Percentiles rank a stretch among this genome's conserved stretches.
Evolutionary conservation across 2,329 filamentous ascomycete species (phyloP).

Genomic region (Aspergillus novoparasiticus): DNA sequence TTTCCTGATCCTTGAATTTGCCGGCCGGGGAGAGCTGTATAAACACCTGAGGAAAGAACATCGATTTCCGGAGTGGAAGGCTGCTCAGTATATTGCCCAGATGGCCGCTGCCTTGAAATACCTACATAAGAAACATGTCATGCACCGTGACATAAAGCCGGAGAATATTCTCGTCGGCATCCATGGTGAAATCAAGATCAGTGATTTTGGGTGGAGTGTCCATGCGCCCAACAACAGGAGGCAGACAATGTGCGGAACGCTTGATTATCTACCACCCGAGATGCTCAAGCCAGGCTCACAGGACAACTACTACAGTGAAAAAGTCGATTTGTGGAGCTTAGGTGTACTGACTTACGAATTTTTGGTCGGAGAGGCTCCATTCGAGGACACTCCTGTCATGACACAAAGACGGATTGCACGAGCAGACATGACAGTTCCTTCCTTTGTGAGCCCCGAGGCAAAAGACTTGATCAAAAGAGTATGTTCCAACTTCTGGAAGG

Average conservation of each 20-base stretch:
- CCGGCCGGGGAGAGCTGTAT: conserved; percentile 82
- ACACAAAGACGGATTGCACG: conserved; percentile 86
- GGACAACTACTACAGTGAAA: conserved; percentile 90
- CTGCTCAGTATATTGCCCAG: conserved; percentile 83
- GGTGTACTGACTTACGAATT: conserved; percentile 97
- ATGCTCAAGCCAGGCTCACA: conserved; percentile 83
- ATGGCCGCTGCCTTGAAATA: conserved; percentile 90
- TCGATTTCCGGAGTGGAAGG: conserved; percentile 82
- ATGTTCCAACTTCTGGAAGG: conserved; percentile 11
- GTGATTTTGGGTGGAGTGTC: conserved; percentile 97
- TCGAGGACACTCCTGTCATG: conserved; percentile 94
- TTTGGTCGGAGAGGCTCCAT: conserved; percentile 90
- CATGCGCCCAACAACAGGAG: conserved; percentile 93
- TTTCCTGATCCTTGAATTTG: conserved; percentile 85
- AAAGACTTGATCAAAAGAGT: conserved; percentile 91
- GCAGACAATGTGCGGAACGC: conserved; percentile 93
- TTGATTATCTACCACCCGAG: conserved; percentile 96
- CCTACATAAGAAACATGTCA: conserved; percentile 94
- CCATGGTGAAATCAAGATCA: conserved; percentile 97
- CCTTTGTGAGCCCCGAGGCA: conserved; percentile 87
- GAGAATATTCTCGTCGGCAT: conserved; percentile 96
- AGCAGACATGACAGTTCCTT: conserved; percentile 89
- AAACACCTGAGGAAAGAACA: conserved; percentile 79
- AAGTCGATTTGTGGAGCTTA: conserved; percentile 94
- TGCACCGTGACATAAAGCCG: conserved; percentile 96